Evolutionary conservation across 169 alveolate genomes (phyloP).

Genomic region (Plasmodium cynomolgi): DNA sequence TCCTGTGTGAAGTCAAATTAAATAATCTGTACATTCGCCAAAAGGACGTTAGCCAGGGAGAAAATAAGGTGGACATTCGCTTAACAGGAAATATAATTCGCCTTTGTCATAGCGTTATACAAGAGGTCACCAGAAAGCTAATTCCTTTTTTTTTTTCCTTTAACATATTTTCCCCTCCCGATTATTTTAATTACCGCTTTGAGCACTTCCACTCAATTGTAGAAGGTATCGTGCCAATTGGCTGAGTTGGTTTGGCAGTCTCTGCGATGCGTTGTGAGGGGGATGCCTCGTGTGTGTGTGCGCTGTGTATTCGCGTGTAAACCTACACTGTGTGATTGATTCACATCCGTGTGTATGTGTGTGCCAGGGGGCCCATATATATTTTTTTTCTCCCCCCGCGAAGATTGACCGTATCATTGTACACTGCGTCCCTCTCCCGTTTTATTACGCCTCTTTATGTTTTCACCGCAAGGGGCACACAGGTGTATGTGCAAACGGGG

Average conservation of each 20-base stretch:
- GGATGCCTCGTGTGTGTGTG: background rate
- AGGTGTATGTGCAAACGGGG: background rate
- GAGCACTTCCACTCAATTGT: constrained; percentile 27
- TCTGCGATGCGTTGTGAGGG: background rate
- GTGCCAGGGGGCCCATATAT: background rate
- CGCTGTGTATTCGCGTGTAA: background rate
- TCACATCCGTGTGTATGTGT: background rate
- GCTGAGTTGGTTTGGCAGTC: background rate
- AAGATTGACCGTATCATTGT: background rate
- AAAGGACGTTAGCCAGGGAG: background rate
- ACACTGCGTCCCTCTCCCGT: background rate
- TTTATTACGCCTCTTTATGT: background rate
- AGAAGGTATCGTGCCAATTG: background rate
- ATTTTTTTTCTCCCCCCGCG: background rate
- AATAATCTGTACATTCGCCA: constrained; percentile 35
- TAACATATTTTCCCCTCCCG: constrained; percentile 64
- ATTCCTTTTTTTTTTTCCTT: constrained; percentile 47
- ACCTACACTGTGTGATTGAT: background rate
- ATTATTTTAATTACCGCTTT: constrained; percentile 68
- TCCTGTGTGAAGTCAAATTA: constrained; percentile 67
- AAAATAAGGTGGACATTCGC: background rate
- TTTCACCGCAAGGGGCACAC: background rate
- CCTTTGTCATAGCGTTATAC: constrained; percentile 21
- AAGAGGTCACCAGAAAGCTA: constrained; percentile 54
- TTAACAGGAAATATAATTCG: constrained; percentile 21